Percentiles rank a stretch among this genome's conserved stretches.
phyloP scores from a whole-genome alignment of 208 protist genomes.

The Leptomonas seymouri region DNA sequence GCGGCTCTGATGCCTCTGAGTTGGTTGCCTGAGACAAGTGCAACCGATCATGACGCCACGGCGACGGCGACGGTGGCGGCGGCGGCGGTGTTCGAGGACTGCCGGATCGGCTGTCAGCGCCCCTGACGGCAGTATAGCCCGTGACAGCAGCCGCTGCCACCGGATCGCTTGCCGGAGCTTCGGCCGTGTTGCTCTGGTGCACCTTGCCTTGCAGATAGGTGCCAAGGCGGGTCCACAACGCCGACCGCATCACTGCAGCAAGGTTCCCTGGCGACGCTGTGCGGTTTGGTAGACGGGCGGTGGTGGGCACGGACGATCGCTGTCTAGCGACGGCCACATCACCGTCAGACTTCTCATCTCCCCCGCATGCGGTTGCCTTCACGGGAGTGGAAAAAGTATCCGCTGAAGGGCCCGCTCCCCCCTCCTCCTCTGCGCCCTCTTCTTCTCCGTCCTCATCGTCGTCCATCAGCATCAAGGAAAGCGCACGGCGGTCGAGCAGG shows the following conservation, averaged over 20 bases:
- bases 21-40: neutral
- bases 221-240: constrained; percentile 10
- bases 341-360: neutral
- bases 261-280: neutral
- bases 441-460: constrained; percentile 4
- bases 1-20: constrained; percentile 16
- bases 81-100: neutral
- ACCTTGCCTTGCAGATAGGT: constrained; percentile 15
- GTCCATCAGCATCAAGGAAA: constrained; percentile 39
- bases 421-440: neutral
- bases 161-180: neutral
- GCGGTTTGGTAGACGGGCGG: neutral
- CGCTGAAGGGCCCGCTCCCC: neutral
- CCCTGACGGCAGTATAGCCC: neutral
- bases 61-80: neutral
- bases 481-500: constrained; percentile 49
- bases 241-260: constrained; percentile 2
- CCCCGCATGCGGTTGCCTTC: neutral
- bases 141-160: neutral
- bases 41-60: constrained; percentile 2
- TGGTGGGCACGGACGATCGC: neutral
- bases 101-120: neutral
- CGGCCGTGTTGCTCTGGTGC: neutral
- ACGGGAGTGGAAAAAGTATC: neutral
- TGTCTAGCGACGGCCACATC: too few relatives aligned